These are phyloP conservation scores for Lepidium africanum DNA, from an alignment of 345 rosid species.

Conservation along the genomic window DNA sequence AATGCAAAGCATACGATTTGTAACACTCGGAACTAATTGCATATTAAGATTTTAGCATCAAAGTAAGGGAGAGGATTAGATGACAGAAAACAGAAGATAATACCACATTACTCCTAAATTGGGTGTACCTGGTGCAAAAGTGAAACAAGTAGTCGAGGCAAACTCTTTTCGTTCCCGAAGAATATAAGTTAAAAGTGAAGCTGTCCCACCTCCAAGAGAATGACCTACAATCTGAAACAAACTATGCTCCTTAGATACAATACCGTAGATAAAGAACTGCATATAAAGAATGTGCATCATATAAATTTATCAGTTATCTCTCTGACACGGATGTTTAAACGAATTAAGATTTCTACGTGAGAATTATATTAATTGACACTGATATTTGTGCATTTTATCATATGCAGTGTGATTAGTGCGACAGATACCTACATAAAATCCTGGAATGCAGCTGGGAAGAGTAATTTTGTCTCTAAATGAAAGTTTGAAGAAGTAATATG, in stretches of 20 bases:
- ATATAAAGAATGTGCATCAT: not conserved
- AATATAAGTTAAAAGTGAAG: slow-evolving; percentile 84
- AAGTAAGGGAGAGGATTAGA: not conserved
- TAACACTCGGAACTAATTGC: not conserved
- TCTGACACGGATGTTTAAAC: not conserved
- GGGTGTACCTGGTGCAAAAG: slow-evolving; percentile 86
- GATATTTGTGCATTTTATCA: not conserved
- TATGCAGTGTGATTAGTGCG: not conserved
- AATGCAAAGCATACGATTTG: not conserved
- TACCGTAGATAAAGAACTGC: not conserved
- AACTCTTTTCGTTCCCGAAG: slow-evolving; percentile 83
- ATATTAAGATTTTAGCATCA: not conserved
- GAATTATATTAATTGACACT: not conserved
- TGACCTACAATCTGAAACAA: slow-evolving; percentile 84
- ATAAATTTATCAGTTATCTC: not conserved
- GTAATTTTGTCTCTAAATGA: not conserved
- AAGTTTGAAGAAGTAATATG: not conserved
- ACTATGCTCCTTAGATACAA: not conserved
- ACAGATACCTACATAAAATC: not conserved
- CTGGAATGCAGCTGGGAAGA: not conserved
- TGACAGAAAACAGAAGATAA: not conserved
- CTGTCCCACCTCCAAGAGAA: slow-evolving; percentile 98
- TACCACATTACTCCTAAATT: not conserved
- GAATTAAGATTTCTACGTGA: not conserved
- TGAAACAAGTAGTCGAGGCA: slow-evolving; percentile 67